Percentiles rank a stretch among this genome's conserved stretches.
phyloP scores from a whole-genome alignment of 371 early-diverging fungal species.

The Coemansia sp. region DNA sequence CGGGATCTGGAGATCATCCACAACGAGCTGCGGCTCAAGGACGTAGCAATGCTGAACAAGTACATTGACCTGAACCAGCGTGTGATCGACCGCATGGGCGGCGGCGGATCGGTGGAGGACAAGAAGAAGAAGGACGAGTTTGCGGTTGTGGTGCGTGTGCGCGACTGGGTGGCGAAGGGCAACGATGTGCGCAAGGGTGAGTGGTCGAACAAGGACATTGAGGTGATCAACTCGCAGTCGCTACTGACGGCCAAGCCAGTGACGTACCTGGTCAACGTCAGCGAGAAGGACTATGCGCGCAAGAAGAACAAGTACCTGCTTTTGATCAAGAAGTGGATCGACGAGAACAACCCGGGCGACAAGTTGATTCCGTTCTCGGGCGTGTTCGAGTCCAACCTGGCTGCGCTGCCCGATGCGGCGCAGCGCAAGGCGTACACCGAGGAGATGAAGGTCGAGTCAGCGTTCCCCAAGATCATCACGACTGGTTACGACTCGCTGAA shows the following conservation, averaged over 20 bases:
- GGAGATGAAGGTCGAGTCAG: slow-evolving; percentile 62
- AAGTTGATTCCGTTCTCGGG: slow-evolving; percentile 90
- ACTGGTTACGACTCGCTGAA: slow-evolving; percentile 89
- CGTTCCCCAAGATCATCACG: slow-evolving; percentile 87
- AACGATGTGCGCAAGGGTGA: slow-evolving; percentile 87
- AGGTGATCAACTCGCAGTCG: slow-evolving; percentile 85
- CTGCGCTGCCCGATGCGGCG: slow-evolving; percentile 24
- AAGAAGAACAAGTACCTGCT: slow-evolving; percentile 91
- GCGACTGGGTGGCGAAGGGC: slow-evolving; percentile 70
- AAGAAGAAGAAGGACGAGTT: slow-evolving; percentile 91
- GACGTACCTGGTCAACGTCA: slow-evolving; percentile 95
- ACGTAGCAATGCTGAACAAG: slow-evolving; percentile 83
- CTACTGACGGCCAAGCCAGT: slow-evolving; percentile 98
- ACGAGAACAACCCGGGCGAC: slow-evolving; percentile 83
- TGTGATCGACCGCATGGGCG: slow-evolving; percentile 65
- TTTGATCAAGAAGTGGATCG: slow-evolving; percentile 90
- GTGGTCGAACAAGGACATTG: slow-evolving; percentile 90
- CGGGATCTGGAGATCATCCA: slow-evolving; percentile 97
- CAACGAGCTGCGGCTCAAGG: slow-evolving; percentile 94
- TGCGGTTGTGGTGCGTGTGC: slow-evolving; percentile 68
- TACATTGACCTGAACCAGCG: slow-evolving; percentile 61
- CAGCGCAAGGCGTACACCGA: slow-evolving; percentile 61
- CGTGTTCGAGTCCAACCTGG: slow-evolving; percentile 64
- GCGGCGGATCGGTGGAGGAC: slow-evolving; percentile 76
- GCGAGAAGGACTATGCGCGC: slow-evolving; percentile 83